These are phyloP conservation scores for Akebia trifoliata DNA, from an alignment of 164 flowering plant species.

Conservation along the genomic window DNA sequence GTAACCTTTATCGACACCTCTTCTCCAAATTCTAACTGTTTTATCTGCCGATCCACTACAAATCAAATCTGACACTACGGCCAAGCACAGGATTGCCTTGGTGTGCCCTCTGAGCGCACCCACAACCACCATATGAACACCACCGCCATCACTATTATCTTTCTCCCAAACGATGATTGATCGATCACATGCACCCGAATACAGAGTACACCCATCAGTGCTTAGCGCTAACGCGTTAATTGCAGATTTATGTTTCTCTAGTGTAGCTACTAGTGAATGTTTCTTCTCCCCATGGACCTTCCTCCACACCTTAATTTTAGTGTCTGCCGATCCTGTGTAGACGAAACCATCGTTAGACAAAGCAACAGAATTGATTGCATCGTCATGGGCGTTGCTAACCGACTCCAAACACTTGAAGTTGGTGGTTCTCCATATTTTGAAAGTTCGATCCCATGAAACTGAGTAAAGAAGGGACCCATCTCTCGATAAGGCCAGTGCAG, in stretches of 20 bases:
- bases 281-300: constrained; percentile 38
- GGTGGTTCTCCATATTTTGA: constrained; percentile 68
- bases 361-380: constrained; percentile 75
- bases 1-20: constrained; percentile 32
- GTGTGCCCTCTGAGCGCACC: constrained; percentile 71
- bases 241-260: constrained; percentile 67
- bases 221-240: constrained; percentile 75
- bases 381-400: constrained; percentile 67
- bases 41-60: constrained; percentile 87
- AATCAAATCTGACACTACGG: constrained; percentile 44
- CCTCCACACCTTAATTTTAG: constrained; percentile 75
- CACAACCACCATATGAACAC: constrained; percentile 36
- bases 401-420: constrained; percentile 84
- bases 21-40: constrained; percentile 70
- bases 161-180: constrained; percentile 73
- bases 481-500: constrained; percentile 59
- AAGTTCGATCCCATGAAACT: constrained; percentile 84
- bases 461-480: constrained; percentile 71
- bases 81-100: constrained; percentile 65
- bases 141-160: constrained; percentile 13
- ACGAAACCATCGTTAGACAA: constrained; percentile 51
- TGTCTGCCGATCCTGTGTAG: constrained; percentile 92
- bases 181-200: constrained; percentile 74
- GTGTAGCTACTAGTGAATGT: constrained; percentile 44
- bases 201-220: constrained; percentile 49